Evolutionary conservation across 73 alveolate genomes (phyloP).

Genomic region (Paramecium tetraurelia): DNA sequence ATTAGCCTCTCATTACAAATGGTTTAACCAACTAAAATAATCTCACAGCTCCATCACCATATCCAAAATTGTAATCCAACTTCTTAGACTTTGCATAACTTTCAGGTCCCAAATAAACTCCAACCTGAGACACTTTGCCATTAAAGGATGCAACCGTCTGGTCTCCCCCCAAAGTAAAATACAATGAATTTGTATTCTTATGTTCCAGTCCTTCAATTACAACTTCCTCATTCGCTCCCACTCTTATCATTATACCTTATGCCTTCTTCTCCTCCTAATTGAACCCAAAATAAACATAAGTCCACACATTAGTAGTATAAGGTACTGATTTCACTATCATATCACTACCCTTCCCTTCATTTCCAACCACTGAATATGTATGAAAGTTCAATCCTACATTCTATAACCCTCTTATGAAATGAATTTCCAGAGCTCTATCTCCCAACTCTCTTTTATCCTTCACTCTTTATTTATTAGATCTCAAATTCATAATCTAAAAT

Average conservation of each 20-base stretch:
- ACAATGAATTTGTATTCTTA: neutral
- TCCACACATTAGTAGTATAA: neutral
- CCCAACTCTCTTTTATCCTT: neutral
- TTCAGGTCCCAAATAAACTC: slow-evolving; percentile 42
- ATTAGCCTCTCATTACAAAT: neutral
- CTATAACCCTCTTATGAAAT: neutral
- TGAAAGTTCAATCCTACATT: slow-evolving; percentile 4
- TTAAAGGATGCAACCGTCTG: neutral
- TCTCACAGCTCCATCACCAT: slow-evolving; percentile 39
- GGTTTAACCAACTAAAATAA: neutral
- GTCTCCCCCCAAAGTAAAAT: slow-evolving; percentile 33
- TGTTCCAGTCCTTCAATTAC: neutral
- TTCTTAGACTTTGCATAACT: neutral
- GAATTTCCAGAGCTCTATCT: slow-evolving; percentile 44
- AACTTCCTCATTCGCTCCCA: slow-evolving; percentile 12
- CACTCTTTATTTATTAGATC: neutral
- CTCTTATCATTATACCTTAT: neutral
- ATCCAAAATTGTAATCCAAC: neutral
- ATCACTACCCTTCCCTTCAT: neutral
- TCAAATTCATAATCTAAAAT: slow-evolving; percentile 14
- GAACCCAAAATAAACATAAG: slow-evolving; percentile 29
- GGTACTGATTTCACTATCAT: neutral
- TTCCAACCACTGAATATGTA: neutral
- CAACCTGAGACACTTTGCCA: slow-evolving; percentile 2
- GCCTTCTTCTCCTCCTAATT: neutral